Evolutionary conservation across 345 rosid genomes (phyloP).

Genomic region (Geranium rotundifolium): DNA sequence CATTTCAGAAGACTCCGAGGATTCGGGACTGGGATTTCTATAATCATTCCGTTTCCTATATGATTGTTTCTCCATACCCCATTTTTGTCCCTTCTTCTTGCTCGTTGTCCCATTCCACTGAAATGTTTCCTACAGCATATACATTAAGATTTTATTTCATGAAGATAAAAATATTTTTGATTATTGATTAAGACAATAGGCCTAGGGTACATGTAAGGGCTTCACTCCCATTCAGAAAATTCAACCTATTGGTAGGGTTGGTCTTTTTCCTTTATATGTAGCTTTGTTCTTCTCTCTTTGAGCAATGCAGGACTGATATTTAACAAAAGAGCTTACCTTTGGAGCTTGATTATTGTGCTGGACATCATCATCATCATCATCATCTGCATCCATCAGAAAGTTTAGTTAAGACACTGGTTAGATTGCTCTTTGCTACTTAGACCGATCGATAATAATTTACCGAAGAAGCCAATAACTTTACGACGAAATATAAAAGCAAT

Average conservation of each 20-base stretch:
- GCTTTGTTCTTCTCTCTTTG: no score
- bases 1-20: slow-evolving; percentile 24
- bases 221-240: no score
- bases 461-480: neutral
- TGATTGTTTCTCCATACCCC: slow-evolving; percentile 69
- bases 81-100: slow-evolving; percentile 89
- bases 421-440: neutral
- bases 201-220: no score
- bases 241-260: no score
- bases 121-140: slow-evolving; percentile 36
- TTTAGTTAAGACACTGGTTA: slow-evolving; percentile 7
- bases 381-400: slow-evolving; percentile 38
- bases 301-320: no score
- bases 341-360: slow-evolving; percentile 32
- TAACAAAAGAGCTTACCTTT: slow-evolving; percentile 25
- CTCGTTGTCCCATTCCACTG: slow-evolving; percentile 80
- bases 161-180: no score
- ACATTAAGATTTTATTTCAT: no score
- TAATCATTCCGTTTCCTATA: slow-evolving; percentile 31
- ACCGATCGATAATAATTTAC: neutral
- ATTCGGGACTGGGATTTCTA: slow-evolving; percentile 30
- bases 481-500: neutral
- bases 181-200: no score
- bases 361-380: slow-evolving; percentile 25
- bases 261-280: no score